Conservation (phyloP, 345 rosid species). For the Aethionema arabicum region DNA sequence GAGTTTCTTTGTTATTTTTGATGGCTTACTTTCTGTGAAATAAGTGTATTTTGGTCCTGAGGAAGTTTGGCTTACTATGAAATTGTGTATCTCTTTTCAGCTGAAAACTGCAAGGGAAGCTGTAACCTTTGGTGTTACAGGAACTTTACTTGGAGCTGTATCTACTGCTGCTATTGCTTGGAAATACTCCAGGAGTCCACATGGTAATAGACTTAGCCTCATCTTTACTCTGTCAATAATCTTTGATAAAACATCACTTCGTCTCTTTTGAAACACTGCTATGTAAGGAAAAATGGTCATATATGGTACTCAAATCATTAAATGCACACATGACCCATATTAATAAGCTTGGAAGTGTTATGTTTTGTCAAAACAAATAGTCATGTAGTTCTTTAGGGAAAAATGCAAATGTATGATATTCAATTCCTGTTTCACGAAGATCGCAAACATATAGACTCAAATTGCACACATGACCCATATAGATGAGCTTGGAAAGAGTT, state of each 20-base stretch:
- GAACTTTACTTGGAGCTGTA: conserved; percentile 70
- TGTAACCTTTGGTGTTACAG: conserved; percentile 47
- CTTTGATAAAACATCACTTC: not conserved
- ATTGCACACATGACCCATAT: no score
- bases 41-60: not conserved
- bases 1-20: no score
- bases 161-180: conserved; percentile 81
- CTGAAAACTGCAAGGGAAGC: conserved; percentile 87
- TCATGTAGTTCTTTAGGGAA: no score
- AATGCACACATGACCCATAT: not conserved
- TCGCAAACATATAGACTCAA: no score
- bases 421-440: no score
- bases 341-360: no score
- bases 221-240: not conserved
- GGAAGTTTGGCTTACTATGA: conserved; percentile 6
- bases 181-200: conserved; percentile 85
- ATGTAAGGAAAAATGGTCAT: not conserved
- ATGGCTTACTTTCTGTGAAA: not conserved
- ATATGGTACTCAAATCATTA: not conserved
- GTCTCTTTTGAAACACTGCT: not conserved
- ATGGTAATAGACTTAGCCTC: conserved; percentile 45
- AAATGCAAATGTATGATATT: no score
- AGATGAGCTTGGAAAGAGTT: no score
- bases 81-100: conserved; percentile 40
- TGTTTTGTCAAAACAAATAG: no score